phyloP scores from a whole-genome alignment of 169 alveolate genomes.

The Cryptosporidium ryanae region DNA sequence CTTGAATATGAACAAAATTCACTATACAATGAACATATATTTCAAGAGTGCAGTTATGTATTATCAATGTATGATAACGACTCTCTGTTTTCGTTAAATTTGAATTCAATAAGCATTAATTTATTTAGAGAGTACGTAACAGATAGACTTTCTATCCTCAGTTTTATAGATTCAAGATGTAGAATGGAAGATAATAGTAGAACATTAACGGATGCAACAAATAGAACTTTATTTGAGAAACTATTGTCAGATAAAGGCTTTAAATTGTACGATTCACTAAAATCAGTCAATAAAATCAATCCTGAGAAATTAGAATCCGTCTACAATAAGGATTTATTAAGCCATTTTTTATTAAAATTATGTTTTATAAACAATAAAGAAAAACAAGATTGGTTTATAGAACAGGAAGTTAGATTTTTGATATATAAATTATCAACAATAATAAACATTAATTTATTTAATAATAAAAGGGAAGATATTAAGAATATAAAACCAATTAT shows the following conservation, averaged over 20 bases:
- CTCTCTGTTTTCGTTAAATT: conserved; percentile 13
- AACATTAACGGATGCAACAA: conserved; percentile 35
- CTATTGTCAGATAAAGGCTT: conserved; percentile 55
- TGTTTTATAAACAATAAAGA: conserved; percentile 83
- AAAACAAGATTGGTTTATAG: conserved; percentile 87
- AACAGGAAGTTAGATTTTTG: conserved; percentile 83
- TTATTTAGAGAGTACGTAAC: conserved; percentile 49
- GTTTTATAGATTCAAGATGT: conserved; percentile 36
- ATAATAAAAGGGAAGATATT: conserved; percentile 24
- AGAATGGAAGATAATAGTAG: conserved; percentile 25
- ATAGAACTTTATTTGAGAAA: conserved; percentile 29
- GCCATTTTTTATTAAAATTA: conserved; percentile 56
- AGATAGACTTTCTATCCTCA: conserved; percentile 47
- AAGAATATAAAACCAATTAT: conserved; percentile 6
- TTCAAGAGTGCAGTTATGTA: conserved; percentile 60
- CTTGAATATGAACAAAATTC: conserved; percentile 41
- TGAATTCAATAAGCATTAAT: conserved; percentile 60
- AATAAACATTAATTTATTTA: conserved; percentile 43
- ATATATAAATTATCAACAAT: conserved; percentile 79
- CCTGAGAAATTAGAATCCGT: conserved; percentile 15
- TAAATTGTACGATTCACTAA: conserved; percentile 29
- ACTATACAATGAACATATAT: conserved; percentile 13
- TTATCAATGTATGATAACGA: conserved; percentile 58
- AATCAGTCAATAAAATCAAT: conserved; percentile 17
- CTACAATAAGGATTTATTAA: conserved; percentile 50